Evolutionary conservation across 257 asterid species (phyloP), one percentile per base, ranked within the genome.

Genomic region (Nicotiana attenuata): DNA sequence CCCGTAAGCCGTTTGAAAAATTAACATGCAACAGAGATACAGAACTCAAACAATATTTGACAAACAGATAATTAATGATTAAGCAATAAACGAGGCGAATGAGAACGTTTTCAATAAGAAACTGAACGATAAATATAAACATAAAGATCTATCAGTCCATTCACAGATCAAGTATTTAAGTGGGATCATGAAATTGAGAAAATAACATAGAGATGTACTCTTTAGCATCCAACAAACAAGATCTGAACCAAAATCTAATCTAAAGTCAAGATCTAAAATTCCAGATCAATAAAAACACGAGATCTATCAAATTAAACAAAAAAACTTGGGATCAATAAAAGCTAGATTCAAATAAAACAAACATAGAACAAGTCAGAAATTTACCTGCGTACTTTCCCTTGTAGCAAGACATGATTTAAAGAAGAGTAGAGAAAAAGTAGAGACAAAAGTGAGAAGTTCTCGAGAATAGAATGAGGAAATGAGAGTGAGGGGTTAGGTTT

Each of bases 321-420:
- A 13, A 14, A 47, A 3, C 11, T 9, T 47, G 50, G 33, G 24
- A 50, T 19, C 3, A 16, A 75, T 38, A 55, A 14, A 9, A 26
- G 5, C 56, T 45, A 76, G 81, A 61, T 55, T 20, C 17, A 53
- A 38, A 59, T 22, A 41, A 38, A 59, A 14, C 53, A 33, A 16
- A 4, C 24, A 68, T 5, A 13, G 10, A 33, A 33, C 38, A 33
- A 78, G 11, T 47, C 2, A n/a, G 28, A 6, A 5, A 47, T 2
- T 50, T 65, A 83, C 85, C 85, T 5, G 85, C 82, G 67, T 77
- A 83, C 45, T 83, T 83, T 55, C 85, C 85, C 57, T 45, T 83
- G 82, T 77, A 83, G 82, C 85, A 83, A 78, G 85, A 83, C 85
- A 83, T 83, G 85, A 57, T 63, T 8, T 38, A 10, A 8, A 1